Evolutionary conservation across 176 grass and related monocot genomes (phyloP).

Genomic region (Poa annua): DNA sequence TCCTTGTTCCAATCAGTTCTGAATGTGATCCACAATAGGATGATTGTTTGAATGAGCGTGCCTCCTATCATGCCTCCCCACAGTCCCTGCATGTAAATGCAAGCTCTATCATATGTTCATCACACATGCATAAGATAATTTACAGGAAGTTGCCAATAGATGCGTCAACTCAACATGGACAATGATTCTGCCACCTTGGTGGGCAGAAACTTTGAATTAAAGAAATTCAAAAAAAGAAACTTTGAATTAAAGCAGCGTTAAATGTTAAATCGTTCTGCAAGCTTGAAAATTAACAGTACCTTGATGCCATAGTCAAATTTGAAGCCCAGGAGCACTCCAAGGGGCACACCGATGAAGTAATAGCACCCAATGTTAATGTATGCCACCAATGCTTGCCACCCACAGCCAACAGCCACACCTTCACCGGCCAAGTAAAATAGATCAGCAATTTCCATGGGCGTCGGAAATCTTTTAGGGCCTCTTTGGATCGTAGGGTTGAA

Average conservation of each 20-base stretch:
- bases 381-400: constrained; percentile 85
- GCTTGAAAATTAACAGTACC: constrained; percentile 39
- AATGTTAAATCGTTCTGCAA: not conserved
- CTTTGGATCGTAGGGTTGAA: too few species aligned
- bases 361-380: constrained; percentile 92
- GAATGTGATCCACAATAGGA: constrained; percentile 78
- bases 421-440: constrained; percentile 2
- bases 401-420: constrained; percentile 94
- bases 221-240: too few species aligned
- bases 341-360: constrained; percentile 78
- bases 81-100: constrained; percentile 60
- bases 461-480: not conserved
- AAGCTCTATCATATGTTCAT: not conserved
- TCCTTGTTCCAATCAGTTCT: constrained; percentile 90
- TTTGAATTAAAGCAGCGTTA: not conserved
- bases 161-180: constrained; percentile 13
- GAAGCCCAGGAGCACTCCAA: constrained; percentile 73
- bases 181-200: constrained; percentile 21
- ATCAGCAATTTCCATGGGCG: not conserved
- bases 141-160: constrained; percentile 6
- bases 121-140: constrained; percentile 24
- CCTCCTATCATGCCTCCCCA: constrained; percentile 89
- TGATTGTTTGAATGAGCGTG: constrained; percentile 70
- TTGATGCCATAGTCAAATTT: constrained; percentile 69
- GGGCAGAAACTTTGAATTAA: not conserved